Evolutionary conservation across 2,329 filamentous ascomycete genomes (phyloP).

Genomic region (Aspergillus caelatus): DNA sequence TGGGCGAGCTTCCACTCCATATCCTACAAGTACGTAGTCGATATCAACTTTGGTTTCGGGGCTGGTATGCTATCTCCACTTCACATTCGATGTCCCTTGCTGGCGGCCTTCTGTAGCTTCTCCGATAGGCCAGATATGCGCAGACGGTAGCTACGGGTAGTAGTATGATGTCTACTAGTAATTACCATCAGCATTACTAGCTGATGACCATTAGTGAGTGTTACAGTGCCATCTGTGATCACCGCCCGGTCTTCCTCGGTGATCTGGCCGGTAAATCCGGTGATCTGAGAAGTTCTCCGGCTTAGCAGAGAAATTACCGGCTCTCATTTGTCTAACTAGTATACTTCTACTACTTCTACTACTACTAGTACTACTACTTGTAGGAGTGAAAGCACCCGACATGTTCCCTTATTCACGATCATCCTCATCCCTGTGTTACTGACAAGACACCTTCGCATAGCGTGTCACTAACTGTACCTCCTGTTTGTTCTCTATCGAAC

Average conservation of each 20-base stretch:
- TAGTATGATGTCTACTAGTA: background rate
- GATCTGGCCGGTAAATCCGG: background rate
- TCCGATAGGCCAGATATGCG: background rate
- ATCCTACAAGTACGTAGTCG: too few species aligned
- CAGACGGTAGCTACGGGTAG: too few species aligned
- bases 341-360: background rate
- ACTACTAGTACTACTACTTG: background rate
- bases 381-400: background rate
- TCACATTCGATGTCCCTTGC: background rate
- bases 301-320: background rate
- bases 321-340: background rate
- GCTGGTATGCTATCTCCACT: background rate
- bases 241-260: background rate
- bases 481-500: too few species aligned
- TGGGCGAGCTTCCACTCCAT: too few species aligned
- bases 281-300: background rate
- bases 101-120: background rate
- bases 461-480: background rate
- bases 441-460: background rate
- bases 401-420: background rate
- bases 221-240: background rate
- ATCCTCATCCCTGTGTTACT: background rate
- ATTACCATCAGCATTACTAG: background rate
- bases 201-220: background rate
- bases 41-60: background rate